Base-by-base conservation (phyloP, 2,329 filamentous ascomycete genomes). In the Rhinocladiella mackenziei region DNA sequence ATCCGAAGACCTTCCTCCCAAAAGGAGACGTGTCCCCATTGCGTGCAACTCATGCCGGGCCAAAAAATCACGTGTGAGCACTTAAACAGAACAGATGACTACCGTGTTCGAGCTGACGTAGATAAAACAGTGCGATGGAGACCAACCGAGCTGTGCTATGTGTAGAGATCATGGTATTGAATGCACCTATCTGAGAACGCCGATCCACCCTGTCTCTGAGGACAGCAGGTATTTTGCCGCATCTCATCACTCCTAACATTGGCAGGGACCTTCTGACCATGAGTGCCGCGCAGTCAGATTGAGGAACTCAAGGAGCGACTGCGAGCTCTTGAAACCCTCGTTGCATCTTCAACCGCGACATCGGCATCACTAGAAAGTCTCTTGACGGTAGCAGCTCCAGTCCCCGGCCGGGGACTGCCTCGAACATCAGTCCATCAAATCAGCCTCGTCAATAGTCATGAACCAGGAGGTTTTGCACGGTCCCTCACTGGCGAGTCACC, bases 101-200 rank as follows among this genome's bases (percentile, higher is more conserved):
- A n/a, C n/a, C n/a, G n/a, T n/a, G n/a, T n/a, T n/a, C n/a, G n/a
- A n/a, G n/a, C n/a, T n/a, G n/a, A n/a, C n/a, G n/a, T n/a, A n/a
- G n/a, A n/a, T 26, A 7, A 26, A 26, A 26, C 23, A 26, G 23
- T 26, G 23, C 23, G 23, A 26, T 26, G 23, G 23, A 7, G 23
- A 26, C 11, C 23, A 26, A 26, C 23, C 23, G 23, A 7, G 7
- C 7, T 26, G 23, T 26, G 7, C 23, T 10, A 23, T 23, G 17
- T 36, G 33, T 19, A 23, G 20, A 7, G 33, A 36, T 5, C n/a
- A 9, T 19, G 33, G 33, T 2, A 36, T n/a, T 13, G 19, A 20
- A 6, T 36, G 33, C 20, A 36, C 23, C 33, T 36, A 36, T 15
- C 15, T 20, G 15, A 9, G 33, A n/a, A n/a, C 33, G 9, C 19